A percentile compares a stretch with the other conserved stretches of the same genome.
Conservation (phyloP, 805 yeast species). For the Candida tibetensis region DNA sequence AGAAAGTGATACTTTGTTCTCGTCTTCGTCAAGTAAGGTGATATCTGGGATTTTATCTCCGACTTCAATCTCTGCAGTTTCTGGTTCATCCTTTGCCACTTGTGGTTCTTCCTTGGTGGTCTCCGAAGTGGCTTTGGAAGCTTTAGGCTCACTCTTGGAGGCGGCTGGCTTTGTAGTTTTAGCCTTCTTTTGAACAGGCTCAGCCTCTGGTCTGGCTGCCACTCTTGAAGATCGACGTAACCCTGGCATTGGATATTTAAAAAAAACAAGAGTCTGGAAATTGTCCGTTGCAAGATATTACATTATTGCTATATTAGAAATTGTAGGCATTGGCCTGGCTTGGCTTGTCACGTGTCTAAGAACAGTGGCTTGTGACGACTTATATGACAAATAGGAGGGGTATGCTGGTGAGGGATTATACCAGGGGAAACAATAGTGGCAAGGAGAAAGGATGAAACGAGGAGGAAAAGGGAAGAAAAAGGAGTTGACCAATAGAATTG, state of each 20-base stretch:
- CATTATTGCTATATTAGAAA: too few species aligned
- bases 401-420: too few species aligned
- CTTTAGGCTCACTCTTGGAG: constrained; percentile 3
- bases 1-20: constrained; percentile 42
- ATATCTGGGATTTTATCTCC: constrained; percentile 71
- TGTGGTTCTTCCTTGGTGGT: constrained; percentile 16
- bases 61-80: constrained; percentile 31
- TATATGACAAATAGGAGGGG: too few species aligned
- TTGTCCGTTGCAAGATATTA: too few species aligned
- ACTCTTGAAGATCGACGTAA: constrained; percentile 39
- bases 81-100: constrained; percentile 5
- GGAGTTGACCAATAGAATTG: too few species aligned
- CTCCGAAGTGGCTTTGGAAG: constrained; percentile 8
- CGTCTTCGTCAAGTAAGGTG: constrained; percentile 65
- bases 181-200: constrained; percentile 15
- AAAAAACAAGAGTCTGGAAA: neutral
- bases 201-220: constrained; percentile 14
- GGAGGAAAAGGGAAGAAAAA: too few species aligned
- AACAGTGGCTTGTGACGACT: too few species aligned
- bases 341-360: too few species aligned
- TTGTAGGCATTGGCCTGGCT: too few species aligned
- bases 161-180: constrained; percentile 5
- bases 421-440: too few species aligned
- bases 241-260: constrained; percentile 25
- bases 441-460: too few species aligned